phyloP scores from a whole-genome alignment of 2,329 filamentous ascomycete species.

The Coniochaeta hoffmannii region DNA sequence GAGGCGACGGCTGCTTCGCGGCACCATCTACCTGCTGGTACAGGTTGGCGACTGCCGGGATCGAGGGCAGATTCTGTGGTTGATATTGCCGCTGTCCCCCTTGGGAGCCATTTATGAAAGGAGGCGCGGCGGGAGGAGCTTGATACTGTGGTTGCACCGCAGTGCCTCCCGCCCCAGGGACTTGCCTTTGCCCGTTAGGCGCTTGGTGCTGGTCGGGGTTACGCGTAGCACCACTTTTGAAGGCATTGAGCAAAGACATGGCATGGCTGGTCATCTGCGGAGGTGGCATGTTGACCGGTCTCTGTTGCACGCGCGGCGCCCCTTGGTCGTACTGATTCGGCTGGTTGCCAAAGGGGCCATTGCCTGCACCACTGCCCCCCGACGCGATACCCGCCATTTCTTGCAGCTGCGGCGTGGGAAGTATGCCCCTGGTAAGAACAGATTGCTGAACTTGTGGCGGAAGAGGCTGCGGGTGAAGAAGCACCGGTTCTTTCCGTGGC shows the following conservation, averaged over 20 bases:
- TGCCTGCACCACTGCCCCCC: not conserved
- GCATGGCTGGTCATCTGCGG: slow-evolving; percentile 24
- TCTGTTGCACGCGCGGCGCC: slow-evolving; percentile 14
- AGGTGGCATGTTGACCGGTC: slow-evolving; percentile 10
- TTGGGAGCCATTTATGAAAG: not conserved
- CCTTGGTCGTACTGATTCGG: slow-evolving; percentile 1
- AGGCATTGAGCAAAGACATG: slow-evolving; percentile 29
- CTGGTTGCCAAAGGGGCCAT: not conserved
- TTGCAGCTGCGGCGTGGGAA: slow-evolving; percentile 25
- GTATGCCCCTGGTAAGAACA: slow-evolving; percentile 36
- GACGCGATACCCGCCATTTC: slow-evolving; percentile 8
- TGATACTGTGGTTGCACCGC: not conserved
- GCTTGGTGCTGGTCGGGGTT: slow-evolving; percentile 11
- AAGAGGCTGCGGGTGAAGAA: slow-evolving; percentile 40
- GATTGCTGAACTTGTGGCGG: slow-evolving; percentile 49
- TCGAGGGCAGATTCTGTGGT: not conserved
- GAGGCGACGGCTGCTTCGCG: slow-evolving; percentile 6
- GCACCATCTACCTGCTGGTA: not conserved
- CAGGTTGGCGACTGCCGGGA: not conserved
- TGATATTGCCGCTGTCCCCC: not conserved
- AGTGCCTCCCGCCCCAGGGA: not conserved
- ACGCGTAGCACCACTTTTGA: slow-evolving; percentile 23
- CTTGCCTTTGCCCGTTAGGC: not conserved
- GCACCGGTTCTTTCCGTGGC: slow-evolving; percentile 18
- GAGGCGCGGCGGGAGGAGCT: not conserved